Conservation (phyloP, 192 early-diverging fungal species). For the Backusella luteola region DNA sequence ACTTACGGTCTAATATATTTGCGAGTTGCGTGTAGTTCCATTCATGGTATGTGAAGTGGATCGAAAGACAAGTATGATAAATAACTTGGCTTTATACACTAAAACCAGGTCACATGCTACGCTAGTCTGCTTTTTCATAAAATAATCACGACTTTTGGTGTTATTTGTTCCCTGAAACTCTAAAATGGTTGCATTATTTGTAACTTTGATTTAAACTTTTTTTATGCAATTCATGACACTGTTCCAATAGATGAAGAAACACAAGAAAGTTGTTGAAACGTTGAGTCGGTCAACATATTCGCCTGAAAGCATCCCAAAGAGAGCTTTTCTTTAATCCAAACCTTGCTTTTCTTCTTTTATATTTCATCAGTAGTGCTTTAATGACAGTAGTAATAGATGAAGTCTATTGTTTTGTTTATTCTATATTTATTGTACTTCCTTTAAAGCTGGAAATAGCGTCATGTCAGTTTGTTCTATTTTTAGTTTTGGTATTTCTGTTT, state of each 20-base stretch:
- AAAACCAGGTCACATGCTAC: background rate
- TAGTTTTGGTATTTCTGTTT: background rate
- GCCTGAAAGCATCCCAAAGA: background rate
- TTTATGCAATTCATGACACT: background rate
- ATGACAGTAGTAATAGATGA: background rate
- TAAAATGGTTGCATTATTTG: background rate
- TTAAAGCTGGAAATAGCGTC: background rate
- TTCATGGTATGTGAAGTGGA: background rate
- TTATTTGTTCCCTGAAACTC: background rate
- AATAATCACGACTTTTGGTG: too few species aligned
- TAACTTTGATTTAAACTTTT: background rate
- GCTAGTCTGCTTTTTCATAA: background rate
- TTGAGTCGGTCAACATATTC: background rate
- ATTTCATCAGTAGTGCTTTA: background rate
- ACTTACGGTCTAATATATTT: background rate
- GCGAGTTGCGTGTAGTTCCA: background rate
- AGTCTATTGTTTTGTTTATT: background rate
- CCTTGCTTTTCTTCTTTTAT: background rate
- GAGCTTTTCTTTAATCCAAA: background rate
- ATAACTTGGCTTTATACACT: background rate
- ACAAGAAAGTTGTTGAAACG: background rate
- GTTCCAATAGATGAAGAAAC: background rate
- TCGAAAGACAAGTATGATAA: background rate
- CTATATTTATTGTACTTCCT: background rate
- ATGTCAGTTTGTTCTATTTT: background rate